Evolutionary conservation across 495 filamentous ascomycete genomes (phyloP).

Genomic region (Hypoxylon cercidicola): DNA sequence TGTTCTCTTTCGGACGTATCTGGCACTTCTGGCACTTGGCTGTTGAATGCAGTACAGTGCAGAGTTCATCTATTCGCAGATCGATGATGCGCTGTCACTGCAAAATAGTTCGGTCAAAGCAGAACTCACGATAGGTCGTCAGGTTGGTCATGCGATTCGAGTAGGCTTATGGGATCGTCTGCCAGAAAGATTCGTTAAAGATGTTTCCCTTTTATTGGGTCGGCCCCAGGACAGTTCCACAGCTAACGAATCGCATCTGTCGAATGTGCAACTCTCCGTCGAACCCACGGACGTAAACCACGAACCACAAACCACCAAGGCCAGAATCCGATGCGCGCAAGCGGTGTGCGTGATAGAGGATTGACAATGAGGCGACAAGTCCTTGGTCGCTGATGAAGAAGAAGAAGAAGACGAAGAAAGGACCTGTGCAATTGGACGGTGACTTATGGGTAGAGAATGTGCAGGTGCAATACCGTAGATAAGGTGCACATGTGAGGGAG

Average conservation of each 20-base stretch:
- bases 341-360: slow-evolving; percentile 28
- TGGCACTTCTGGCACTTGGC: neutral
- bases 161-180: slow-evolving; percentile 14
- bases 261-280: slow-evolving; percentile 19
- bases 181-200: slow-evolving; percentile 7
- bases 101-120: slow-evolving; percentile 35
- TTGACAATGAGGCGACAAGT: slow-evolving; percentile 4
- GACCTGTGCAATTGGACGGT: slow-evolving; percentile 24
- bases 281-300: slow-evolving; percentile 1
- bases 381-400: slow-evolving; percentile 13
- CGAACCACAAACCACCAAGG: too few relatives aligned
- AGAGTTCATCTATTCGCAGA: slow-evolving; percentile 6
- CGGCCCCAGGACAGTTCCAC: slow-evolving; percentile 30
- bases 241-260: slow-evolving; percentile 27
- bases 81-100: slow-evolving; percentile 41
- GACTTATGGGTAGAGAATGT: neutral
- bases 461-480: slow-evolving; percentile 4
- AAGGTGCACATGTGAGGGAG: neutral
- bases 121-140: slow-evolving; percentile 34
- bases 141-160: slow-evolving; percentile 38
- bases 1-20: slow-evolving; percentile 9
- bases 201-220: slow-evolving; percentile 27
- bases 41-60: slow-evolving; percentile 18
- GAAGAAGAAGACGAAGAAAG: neutral
- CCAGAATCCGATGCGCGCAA: slow-evolving; percentile 14